Evolutionary conservation across 495 filamentous ascomycete genomes (phyloP).

Genomic region (Hypoxylon fragiforme): DNA sequence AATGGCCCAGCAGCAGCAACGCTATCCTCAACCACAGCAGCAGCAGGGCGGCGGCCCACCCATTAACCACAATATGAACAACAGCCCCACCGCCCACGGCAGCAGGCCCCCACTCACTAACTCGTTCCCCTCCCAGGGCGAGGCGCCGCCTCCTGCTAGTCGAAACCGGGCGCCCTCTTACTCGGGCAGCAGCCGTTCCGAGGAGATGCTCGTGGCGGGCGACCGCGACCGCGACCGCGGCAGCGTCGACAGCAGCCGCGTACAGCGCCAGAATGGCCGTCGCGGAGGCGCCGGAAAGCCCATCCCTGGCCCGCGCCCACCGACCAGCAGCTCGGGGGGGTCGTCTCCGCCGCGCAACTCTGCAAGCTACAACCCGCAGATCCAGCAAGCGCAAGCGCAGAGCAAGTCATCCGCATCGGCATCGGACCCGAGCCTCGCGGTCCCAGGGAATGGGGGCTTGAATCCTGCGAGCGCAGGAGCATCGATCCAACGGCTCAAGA

Average conservation of each 20-base stretch:
- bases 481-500: constrained; percentile 37
- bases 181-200: constrained; percentile 37
- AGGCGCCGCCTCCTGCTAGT: constrained; percentile 17
- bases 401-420: constrained; percentile 14
- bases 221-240: too few relatives aligned
- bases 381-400: constrained; percentile 28
- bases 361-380: constrained; percentile 19
- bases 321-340: constrained; percentile 29
- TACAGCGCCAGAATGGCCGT: constrained; percentile 36
- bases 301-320: constrained; percentile 23
- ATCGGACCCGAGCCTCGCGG: constrained; percentile 18
- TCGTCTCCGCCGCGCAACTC: constrained; percentile 31
- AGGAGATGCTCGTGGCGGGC: constrained; percentile 36
- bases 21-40: constrained; percentile 10
- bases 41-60: constrained; percentile 6
- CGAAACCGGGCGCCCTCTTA: constrained; percentile 35
- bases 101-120: constrained; percentile 36
- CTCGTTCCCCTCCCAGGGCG: constrained; percentile 24
- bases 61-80: too few relatives aligned
- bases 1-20: constrained; percentile 32
- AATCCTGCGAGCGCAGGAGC: constrained; percentile 11
- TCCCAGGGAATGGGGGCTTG: not conserved
- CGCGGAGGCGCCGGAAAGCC: constrained; percentile 21
- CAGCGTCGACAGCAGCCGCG: constrained; percentile 10
- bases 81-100: constrained; percentile 13